These are phyloP conservation scores for Rhynchosporium secalis DNA, from an alignment of 2,329 filamentous ascomycete genomes.

Conservation along the genomic window DNA sequence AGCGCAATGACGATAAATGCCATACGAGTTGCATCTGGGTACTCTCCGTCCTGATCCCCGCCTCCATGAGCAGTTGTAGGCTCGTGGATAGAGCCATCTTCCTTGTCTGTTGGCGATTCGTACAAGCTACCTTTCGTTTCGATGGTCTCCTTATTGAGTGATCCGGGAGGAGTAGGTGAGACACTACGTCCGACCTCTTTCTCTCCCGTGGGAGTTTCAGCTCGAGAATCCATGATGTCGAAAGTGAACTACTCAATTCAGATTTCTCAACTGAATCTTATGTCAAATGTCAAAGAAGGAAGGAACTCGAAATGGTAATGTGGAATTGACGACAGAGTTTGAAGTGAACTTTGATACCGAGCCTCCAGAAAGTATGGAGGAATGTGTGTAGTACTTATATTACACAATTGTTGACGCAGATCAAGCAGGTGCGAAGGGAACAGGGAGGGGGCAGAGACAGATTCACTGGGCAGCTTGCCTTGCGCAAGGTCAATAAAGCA, in stretches of 20 bases:
- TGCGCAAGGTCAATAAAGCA: not conserved
- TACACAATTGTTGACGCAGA: not conserved
- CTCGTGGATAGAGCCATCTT: conserved; percentile 25
- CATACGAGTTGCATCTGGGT: conserved; percentile 35
- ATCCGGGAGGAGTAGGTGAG: conserved; percentile 24
- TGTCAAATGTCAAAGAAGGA: not conserved
- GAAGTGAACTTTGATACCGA: not conserved
- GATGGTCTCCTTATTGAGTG: conserved; percentile 23
- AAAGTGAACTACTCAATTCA: conserved; percentile 7
- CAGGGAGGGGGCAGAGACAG: not conserved
- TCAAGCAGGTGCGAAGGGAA: not conserved
- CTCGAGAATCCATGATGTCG: conserved; percentile 27
- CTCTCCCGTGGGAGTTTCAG: conserved; percentile 29
- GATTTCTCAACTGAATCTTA: not conserved
- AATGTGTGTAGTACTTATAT: conserved; percentile 5
- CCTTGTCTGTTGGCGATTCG: conserved; percentile 25
- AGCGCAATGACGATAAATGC: conserved; percentile 49
- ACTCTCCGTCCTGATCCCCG: conserved; percentile 30
- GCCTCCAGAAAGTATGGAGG: conserved; percentile 4
- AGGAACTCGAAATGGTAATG: not conserved
- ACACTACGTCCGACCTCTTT: conserved; percentile 27
- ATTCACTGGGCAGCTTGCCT: conserved; percentile 3
- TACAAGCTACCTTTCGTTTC: conserved; percentile 15
- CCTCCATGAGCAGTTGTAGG: not conserved
- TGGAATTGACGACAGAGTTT: not conserved